Conservation (phyloP, 1,284 basidiomycete genomes). For the Ceratobasidium papillatum region DNA sequence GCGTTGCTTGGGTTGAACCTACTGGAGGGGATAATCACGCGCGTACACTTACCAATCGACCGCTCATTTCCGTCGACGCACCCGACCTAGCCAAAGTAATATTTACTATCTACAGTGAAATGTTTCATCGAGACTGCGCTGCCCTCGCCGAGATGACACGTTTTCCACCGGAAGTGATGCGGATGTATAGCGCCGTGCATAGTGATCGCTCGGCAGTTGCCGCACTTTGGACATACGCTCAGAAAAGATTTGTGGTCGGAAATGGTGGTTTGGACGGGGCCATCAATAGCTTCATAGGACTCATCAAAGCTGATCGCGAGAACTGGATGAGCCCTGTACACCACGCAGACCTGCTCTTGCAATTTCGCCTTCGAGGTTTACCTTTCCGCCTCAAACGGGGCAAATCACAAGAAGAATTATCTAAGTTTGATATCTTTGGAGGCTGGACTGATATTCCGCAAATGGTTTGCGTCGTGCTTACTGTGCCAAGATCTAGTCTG, state of each 20-base stretch:
- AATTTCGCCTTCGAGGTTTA: background rate
- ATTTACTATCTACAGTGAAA: slow-evolving; percentile 1
- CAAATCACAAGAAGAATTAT: background rate
- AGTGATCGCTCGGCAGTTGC: too few relatives aligned
- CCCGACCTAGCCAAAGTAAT: slow-evolving; percentile 6
- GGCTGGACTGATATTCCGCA: slow-evolving; percentile 11
- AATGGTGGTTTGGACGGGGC: too few relatives aligned
- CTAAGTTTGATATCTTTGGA: background rate
- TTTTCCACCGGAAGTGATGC: background rate
- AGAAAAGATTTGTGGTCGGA: too few relatives aligned
- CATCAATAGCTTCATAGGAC: too few relatives aligned
- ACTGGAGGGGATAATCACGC: background rate
- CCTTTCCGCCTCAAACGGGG: slow-evolving; percentile 13
- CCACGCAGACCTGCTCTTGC: too few relatives aligned
- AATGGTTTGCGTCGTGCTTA: slow-evolving; percentile 15
- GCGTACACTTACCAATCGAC: background rate
- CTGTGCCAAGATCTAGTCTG: background rate
- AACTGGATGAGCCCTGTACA: too few relatives aligned
- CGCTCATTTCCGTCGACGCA: background rate
- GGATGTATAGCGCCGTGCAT: too few relatives aligned
- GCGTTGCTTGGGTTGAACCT: slow-evolving; percentile 3
- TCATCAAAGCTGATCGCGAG: too few relatives aligned
- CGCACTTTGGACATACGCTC: too few relatives aligned
- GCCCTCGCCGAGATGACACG: too few relatives aligned
- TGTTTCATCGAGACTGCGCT: too few relatives aligned